Base-by-base conservation (phyloP, 1,284 basidiomycete species). In the Inonotus obliquus region DNA sequence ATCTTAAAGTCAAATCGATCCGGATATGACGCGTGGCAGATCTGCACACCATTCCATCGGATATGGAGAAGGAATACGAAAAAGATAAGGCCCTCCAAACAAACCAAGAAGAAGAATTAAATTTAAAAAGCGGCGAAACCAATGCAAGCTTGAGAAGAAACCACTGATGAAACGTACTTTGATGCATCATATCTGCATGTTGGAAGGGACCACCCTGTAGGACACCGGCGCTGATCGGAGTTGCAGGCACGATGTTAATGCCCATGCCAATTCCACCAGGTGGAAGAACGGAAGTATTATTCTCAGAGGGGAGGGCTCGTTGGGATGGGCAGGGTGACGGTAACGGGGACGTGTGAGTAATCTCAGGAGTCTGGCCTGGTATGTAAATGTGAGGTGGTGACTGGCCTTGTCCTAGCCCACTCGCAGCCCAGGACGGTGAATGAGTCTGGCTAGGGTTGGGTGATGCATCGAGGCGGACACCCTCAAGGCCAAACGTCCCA, bases 201-300 rank as follows among this genome's bases (percentile, higher is more conserved):
- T 81, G 79, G 74, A 83, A 86, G 37, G 81, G 76, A 39, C 75
- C 78, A 35, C 55, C 57, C 25, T 54, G 53, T 75, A 70, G 62
- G 79, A 76, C 21, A 75, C 83, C 85, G 41, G 83, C 86, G 65
- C 80, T 82, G 61, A 92, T 77, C 7, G 89, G 90, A 1, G 89
- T 92, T n/a, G 89, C 88, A 29, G 89, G 89, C 5, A 91, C 88
- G 63, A 92, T 85, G 67, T 90, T 83, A 65, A 92, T 77, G 54
- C 80, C 80, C 49, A 39, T 44, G 21, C 54, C 25, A 9, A 53
- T 38, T 6, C 51, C 57, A 1, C 55, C 61, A 13, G 55, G 23
- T 9, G 61, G 56, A 19, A 62, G 61, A 2, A 58, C 54, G 86
- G 3, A 79, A 75, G 27, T 68, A 66, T 59, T 71, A 68, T 0